Evolutionary conservation across 2,329 filamentous ascomycete species (phyloP).

Genomic region (Hyphodiscus sp.): DNA sequence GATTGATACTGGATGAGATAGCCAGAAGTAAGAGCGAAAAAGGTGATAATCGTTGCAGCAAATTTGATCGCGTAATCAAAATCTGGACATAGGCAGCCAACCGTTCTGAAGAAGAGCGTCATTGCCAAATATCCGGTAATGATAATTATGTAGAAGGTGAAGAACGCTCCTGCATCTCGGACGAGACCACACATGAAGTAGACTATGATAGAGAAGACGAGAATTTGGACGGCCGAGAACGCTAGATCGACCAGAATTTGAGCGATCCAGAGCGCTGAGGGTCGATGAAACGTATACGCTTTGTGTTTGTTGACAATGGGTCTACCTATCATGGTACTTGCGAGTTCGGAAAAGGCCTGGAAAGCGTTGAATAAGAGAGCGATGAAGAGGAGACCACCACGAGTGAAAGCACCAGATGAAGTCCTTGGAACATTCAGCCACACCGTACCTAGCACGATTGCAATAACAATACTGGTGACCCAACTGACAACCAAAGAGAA

Average conservation of each 20-base stretch:
- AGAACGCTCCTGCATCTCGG: slow-evolving; percentile 46
- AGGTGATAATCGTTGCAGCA: slow-evolving; percentile 32
- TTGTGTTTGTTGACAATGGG: slow-evolving; percentile 79
- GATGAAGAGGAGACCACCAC: slow-evolving; percentile 76
- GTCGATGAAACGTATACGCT: slow-evolving; percentile 75
- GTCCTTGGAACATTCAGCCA: slow-evolving; percentile 64
- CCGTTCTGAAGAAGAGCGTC: slow-evolving; percentile 49
- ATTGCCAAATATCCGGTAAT: slow-evolving; percentile 46
- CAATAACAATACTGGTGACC: slow-evolving; percentile 64
- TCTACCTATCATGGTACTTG: slow-evolving; percentile 66
- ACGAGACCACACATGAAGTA: slow-evolving; percentile 60
- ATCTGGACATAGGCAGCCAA: slow-evolving; percentile 46
- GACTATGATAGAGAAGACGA: slow-evolving; percentile 48
- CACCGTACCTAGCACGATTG: slow-evolving; percentile 72
- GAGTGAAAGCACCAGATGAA: slow-evolving; percentile 68
- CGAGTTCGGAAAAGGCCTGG: slow-evolving; percentile 74
- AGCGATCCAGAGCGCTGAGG: slow-evolving; percentile 60
- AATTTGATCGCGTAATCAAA: slow-evolving; percentile 54
- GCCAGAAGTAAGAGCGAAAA: slow-evolving; percentile 33
- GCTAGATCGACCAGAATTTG: slow-evolving; percentile 49
- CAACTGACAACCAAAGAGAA: slow-evolving; percentile 71
- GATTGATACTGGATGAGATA: slow-evolving; percentile 53
- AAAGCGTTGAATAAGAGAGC: slow-evolving; percentile 82
- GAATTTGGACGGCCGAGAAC: slow-evolving; percentile 51
- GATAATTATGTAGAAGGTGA: slow-evolving; percentile 52